Evolutionary conservation across 495 filamentous ascomycete species (phyloP).

Genomic region (Friedmanniomyces simplex): DNA sequence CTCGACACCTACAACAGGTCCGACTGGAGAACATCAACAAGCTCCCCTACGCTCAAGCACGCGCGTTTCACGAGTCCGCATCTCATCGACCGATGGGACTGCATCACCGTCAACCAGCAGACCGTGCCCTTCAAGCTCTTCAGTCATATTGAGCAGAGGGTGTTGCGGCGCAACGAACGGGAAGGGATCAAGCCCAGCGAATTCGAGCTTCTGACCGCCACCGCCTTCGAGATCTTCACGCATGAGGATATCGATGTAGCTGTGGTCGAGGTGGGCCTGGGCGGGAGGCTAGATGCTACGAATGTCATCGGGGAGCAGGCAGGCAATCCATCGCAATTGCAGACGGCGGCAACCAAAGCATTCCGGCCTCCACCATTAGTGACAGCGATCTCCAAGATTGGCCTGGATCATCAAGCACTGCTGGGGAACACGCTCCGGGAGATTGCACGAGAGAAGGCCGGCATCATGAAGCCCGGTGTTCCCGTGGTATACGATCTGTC

Average conservation of each 20-base stretch:
- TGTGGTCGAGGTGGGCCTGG: slow-evolving; percentile 87
- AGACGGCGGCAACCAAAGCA: neutral
- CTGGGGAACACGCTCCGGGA: slow-evolving; percentile 72
- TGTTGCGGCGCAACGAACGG: slow-evolving; percentile 52
- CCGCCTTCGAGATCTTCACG: slow-evolving; percentile 86
- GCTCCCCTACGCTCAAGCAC: slow-evolving; percentile 40
- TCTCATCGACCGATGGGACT: slow-evolving; percentile 86
- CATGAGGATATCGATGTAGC: slow-evolving; percentile 66
- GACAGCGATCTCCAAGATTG: slow-evolving; percentile 83
- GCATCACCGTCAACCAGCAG: slow-evolving; percentile 70
- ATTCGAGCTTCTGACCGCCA: slow-evolving; percentile 90
- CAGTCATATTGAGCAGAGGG: slow-evolving; percentile 44
- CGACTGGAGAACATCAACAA: neutral
- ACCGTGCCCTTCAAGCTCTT: slow-evolving; percentile 61
- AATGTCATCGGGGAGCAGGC: slow-evolving; percentile 54
- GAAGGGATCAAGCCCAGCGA: slow-evolving; percentile 63
- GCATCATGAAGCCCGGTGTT: slow-evolving; percentile 70
- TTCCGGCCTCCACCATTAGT: slow-evolving; percentile 47
- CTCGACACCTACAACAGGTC: slow-evolving; percentile 47
- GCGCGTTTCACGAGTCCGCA: slow-evolving; percentile 93
- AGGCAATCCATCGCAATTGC: neutral
- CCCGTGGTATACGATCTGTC: slow-evolving; percentile 75
- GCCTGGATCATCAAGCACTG: slow-evolving; percentile 78
- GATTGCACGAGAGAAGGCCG: slow-evolving; percentile 80
- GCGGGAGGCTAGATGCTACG: slow-evolving; percentile 86